Percentiles rank a stretch among this genome's conserved stretches.
Evolutionary conservation across 2,329 filamentous ascomycete genomes (phyloP).

Genomic region (Fusarium sp.): DNA sequence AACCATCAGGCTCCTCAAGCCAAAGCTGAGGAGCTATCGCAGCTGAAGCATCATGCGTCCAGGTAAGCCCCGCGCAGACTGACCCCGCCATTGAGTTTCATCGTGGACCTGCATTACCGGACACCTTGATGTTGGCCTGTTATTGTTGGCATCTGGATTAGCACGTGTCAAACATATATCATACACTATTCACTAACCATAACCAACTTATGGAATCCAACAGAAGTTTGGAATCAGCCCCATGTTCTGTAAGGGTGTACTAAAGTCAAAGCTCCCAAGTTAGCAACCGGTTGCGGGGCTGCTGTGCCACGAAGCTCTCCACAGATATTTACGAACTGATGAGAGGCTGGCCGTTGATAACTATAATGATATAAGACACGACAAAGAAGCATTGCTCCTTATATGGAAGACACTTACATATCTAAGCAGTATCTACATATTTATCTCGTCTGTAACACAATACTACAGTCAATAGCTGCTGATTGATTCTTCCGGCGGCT

Average conservation of each 20-base stretch:
- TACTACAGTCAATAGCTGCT: neutral
- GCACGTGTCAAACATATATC: neutral
- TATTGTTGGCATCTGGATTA: neutral
- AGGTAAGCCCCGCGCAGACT: slow-evolving; percentile 11
- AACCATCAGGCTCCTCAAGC: neutral
- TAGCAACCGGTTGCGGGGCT: slow-evolving; percentile 25
- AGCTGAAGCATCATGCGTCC: slow-evolving; percentile 8
- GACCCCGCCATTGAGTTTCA: slow-evolving; percentile 21
- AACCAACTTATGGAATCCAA: slow-evolving; percentile 26
- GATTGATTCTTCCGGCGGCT: slow-evolving; percentile 8
- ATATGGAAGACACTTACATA: neutral
- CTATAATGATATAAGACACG: neutral
- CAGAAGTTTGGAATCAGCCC: slow-evolving; percentile 23
- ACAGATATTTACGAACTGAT: neutral
- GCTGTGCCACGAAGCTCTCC: slow-evolving; percentile 14
- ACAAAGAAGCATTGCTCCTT: neutral
- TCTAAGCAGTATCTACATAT: neutral
- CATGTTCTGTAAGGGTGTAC: slow-evolving; percentile 22
- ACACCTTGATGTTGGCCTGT: neutral
- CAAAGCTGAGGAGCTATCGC: neutral
- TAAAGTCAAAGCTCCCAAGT: slow-evolving; percentile 3
- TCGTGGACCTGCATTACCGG: slow-evolving; percentile 17
- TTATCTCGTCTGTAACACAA: neutral
- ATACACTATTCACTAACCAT: neutral
- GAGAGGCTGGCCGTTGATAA: neutral